Conservation (phyloP, 257 asterid species). For the Salvia rosmarinus region DNA sequence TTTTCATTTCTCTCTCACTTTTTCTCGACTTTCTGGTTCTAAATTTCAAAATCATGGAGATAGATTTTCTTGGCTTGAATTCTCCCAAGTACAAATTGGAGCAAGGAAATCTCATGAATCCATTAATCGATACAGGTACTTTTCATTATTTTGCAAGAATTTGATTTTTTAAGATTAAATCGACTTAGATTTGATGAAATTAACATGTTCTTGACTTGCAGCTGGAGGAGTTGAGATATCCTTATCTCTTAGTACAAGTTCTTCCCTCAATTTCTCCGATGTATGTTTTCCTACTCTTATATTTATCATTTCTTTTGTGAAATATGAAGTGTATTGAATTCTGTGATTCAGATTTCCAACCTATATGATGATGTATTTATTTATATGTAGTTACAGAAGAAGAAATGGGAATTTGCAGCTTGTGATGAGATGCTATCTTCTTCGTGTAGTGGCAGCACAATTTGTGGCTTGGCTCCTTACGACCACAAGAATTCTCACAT, state of each 20-base stretch:
- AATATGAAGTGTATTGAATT: background rate
- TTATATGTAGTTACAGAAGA: slow-evolving; percentile 26
- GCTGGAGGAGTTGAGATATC: slow-evolving; percentile 43
- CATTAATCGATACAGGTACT: slow-evolving; percentile 33
- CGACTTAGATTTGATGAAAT: background rate
- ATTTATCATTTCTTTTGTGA: background rate
- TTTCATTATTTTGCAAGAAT: background rate
- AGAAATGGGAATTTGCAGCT: slow-evolving; percentile 30
- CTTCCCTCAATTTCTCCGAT: slow-evolving; percentile 36
- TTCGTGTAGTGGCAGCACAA: slow-evolving; percentile 26
- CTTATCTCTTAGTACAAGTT: slow-evolving; percentile 43
- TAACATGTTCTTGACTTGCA: slow-evolving; percentile 16
- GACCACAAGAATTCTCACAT: background rate
- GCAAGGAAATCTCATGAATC: slow-evolving; percentile 3
- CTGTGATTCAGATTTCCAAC: background rate
- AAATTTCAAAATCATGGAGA: slow-evolving; percentile 39
- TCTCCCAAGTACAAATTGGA: slow-evolving; percentile 16
- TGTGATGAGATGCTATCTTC: slow-evolving; percentile 19
- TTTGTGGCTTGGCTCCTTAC: slow-evolving; percentile 18
- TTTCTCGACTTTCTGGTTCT: background rate
- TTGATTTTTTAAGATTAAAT: background rate
- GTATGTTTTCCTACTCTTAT: background rate
- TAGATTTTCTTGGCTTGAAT: slow-evolving; percentile 51
- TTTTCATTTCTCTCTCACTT: background rate
- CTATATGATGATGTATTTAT: background rate